These are phyloP conservation scores for Periconia sp. DNA, from an alignment of 2,329 filamentous ascomycete species.

Conservation along the genomic window DNA sequence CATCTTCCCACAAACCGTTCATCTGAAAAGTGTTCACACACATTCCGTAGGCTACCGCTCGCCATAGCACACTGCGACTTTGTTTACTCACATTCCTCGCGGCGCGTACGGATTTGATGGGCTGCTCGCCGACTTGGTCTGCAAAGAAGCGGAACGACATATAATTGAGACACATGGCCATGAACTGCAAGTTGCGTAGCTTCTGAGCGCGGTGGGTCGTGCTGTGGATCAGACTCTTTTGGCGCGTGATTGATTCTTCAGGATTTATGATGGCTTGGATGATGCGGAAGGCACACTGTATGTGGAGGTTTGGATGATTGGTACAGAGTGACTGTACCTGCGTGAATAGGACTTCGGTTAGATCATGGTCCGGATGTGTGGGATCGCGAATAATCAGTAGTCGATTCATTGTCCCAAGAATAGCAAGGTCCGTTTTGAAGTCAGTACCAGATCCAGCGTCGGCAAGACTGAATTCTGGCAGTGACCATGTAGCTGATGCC, in stretches of 20 bases:
- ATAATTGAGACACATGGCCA: constrained; percentile 82
- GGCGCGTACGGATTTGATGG: constrained; percentile 55
- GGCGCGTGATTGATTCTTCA: constrained; percentile 71
- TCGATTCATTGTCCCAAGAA: constrained; percentile 56
- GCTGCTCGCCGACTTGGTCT: constrained; percentile 72
- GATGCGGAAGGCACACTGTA: constrained; percentile 79
- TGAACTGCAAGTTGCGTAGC: constrained; percentile 76
- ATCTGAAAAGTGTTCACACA: constrained; percentile 35
- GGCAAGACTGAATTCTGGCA: constrained; percentile 63
- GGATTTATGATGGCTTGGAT: constrained; percentile 68
- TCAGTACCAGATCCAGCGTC: constrained; percentile 25
- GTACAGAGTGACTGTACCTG: constrained; percentile 71
- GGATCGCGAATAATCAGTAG: constrained; percentile 54
- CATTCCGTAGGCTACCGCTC: constrained; percentile 38
- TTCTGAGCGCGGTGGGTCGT: constrained; percentile 62
- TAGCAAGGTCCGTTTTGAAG: constrained; percentile 49
- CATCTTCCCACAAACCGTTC: constrained; percentile 35
- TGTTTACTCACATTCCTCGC: constrained; percentile 33
- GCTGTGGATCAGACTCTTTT: constrained; percentile 77
- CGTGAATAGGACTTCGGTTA: constrained; percentile 67
- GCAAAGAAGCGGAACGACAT: constrained; percentile 86
- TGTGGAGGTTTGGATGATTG: constrained; percentile 73
- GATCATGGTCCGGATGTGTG: constrained; percentile 52
- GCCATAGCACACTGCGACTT: constrained; percentile 31
- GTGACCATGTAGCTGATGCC: constrained; percentile 71